Percentiles rank a stretch among this genome's conserved stretches.
phyloP scores from a whole-genome alignment of 2,329 filamentous ascomycete genomes.

The Zalaria obscura region DNA sequence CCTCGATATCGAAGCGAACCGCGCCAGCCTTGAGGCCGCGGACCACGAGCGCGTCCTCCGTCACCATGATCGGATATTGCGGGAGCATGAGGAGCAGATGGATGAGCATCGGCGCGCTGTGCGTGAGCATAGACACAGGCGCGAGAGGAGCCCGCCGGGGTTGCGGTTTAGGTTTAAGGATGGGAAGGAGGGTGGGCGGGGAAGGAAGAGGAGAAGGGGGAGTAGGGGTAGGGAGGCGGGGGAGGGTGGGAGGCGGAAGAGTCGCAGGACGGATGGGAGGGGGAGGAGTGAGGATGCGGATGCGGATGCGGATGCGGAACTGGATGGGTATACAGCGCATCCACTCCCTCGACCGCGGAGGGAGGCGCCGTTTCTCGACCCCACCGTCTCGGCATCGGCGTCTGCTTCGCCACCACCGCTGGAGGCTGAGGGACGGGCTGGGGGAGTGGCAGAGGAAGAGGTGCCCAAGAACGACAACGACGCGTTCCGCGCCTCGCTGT shows the following conservation, averaged over 20 bases:
- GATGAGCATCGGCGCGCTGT: not conserved
- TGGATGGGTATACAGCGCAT: constrained; percentile 5
- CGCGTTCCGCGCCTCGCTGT: constrained; percentile 85
- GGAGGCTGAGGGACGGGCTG: constrained; percentile 3
- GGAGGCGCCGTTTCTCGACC: constrained; percentile 2
- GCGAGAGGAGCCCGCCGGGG: not conserved
- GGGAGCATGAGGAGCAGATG: constrained; percentile 4
- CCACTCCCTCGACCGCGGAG: constrained; percentile 4
- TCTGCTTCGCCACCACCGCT: not conserved
- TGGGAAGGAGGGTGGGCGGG: not conserved
- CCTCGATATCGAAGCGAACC: not conserved
- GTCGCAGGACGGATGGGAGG: not conserved
- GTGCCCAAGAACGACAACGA: constrained; percentile 29
- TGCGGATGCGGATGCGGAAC: not conserved
- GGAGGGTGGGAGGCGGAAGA: not conserved
- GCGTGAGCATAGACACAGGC: not conserved
- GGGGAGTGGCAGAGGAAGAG: not conserved
- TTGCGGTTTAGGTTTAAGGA: constrained; percentile 1
- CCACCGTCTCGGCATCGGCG: not conserved
- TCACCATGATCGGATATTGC: constrained; percentile 5
- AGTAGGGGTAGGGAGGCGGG: not conserved
- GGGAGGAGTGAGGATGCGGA: not conserved
- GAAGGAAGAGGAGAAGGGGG: not conserved
- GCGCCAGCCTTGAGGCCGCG: constrained; percentile 1
- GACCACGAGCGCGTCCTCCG: constrained; percentile 6